Conservation (phyloP, 208 protist species). For the Leishmania martiniquensis region DNA sequence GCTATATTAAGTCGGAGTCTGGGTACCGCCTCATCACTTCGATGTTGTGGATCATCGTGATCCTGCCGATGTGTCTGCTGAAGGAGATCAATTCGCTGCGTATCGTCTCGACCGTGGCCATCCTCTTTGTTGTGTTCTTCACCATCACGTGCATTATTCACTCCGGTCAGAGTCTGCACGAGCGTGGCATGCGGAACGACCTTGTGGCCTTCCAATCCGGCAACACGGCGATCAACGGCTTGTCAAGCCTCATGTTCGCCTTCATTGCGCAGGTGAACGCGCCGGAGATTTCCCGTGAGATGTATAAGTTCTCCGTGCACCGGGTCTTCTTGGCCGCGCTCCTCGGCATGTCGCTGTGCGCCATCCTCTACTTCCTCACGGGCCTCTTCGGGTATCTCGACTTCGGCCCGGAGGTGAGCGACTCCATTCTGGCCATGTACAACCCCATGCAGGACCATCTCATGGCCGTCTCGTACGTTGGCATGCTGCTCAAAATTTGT, state of each 20-base stretch:
- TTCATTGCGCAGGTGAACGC: slow-evolving; percentile 72
- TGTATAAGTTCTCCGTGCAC: slow-evolving; percentile 50
- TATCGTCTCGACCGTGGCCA: slow-evolving; percentile 58
- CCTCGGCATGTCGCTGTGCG: slow-evolving; percentile 52
- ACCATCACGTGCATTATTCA: slow-evolving; percentile 65
- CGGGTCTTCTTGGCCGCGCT: slow-evolving; percentile 48
- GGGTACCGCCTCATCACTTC: slow-evolving; percentile 53
- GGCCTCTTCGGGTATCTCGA: slow-evolving; percentile 88
- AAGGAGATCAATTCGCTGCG: slow-evolving; percentile 87
- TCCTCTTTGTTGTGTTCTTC: slow-evolving; percentile 77
- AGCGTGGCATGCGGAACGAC: slow-evolving; percentile 35
- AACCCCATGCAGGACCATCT: slow-evolving; percentile 55
- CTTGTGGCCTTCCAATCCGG: slow-evolving; percentile 54
- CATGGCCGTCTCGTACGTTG: slow-evolving; percentile 65
- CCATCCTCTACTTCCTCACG: slow-evolving; percentile 65
- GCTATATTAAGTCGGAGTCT: slow-evolving; percentile 22
- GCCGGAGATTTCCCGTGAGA: slow-evolving; percentile 60
- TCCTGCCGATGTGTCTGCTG: slow-evolving; percentile 43
- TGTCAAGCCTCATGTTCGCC: slow-evolving; percentile 26
- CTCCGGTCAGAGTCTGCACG: slow-evolving; percentile 31
- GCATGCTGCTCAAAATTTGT: slow-evolving; percentile 74
- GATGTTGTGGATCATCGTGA: slow-evolving; percentile 50
- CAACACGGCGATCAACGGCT: slow-evolving; percentile 59
- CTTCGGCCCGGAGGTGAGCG: slow-evolving; percentile 51
- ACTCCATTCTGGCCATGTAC: slow-evolving; percentile 64